phyloP scores from a whole-genome alignment of 441 rosid genomes.

The Kokia cookei region DNA sequence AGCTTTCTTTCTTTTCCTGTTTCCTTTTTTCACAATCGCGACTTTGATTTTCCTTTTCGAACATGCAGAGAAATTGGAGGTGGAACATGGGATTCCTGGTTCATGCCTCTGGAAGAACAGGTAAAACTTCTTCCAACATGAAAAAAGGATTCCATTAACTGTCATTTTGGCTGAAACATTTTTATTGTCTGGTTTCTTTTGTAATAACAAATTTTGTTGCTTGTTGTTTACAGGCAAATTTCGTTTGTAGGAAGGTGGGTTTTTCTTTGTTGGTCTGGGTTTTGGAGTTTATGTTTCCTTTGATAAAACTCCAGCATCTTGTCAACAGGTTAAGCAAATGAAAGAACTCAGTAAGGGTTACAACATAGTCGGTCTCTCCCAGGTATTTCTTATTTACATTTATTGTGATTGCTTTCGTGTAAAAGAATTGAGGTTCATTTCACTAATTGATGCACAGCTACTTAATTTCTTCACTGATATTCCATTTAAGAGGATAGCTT shows the following conservation, averaged over 20 bases:
- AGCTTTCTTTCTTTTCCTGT: background rate
- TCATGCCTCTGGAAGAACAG: constrained; percentile 61
- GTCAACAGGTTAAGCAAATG: constrained; percentile 57
- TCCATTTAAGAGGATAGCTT: background rate
- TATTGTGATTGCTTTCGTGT: background rate
- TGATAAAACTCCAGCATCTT: constrained; percentile 8
- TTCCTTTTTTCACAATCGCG: background rate
- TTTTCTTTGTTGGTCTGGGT: background rate
- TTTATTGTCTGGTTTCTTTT: background rate
- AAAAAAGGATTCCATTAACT: background rate
- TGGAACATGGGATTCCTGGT: constrained; percentile 77
- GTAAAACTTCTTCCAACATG: constrained; percentile 22
- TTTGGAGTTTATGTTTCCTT: constrained; percentile 3
- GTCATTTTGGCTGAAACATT: background rate
- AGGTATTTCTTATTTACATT: constrained; percentile 37
- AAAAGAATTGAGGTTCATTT: background rate
- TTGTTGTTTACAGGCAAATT: constrained; percentile 33
- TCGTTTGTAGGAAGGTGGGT: constrained; percentile 56
- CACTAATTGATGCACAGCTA: background rate
- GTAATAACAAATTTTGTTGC: constrained; percentile 4
- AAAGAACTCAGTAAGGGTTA: constrained; percentile 56
- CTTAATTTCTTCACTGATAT: background rate
- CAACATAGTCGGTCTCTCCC: constrained; percentile 77
- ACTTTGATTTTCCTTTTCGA: background rate
- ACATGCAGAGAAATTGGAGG: constrained; percentile 60